phyloP scores from a whole-genome alignment of 257 asterid genomes.

The Nicotiana obtusifolia region DNA sequence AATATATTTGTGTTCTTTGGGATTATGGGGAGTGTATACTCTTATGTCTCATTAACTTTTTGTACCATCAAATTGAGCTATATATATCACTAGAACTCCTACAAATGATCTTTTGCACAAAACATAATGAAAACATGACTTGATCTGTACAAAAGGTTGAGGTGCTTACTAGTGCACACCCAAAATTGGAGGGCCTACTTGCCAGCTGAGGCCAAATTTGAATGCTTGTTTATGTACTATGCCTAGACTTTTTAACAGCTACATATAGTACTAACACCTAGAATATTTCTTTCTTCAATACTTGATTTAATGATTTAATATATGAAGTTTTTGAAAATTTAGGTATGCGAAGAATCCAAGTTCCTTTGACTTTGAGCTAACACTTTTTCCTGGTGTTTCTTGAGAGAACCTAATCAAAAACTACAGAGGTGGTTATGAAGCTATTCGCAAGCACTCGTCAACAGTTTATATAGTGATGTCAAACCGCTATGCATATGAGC shows the following conservation, averaged over 20 bases:
- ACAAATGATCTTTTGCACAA: not conserved
- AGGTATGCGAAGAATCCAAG: constrained; percentile 50
- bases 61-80: not conserved
- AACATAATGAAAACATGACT: not conserved
- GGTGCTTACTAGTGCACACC: too few species aligned
- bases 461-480: too few species aligned
- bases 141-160: not conserved
- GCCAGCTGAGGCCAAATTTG: too few species aligned
- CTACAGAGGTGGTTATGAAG: constrained; percentile 35
- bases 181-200: too few species aligned
- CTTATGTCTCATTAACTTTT: not conserved
- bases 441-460: constrained; percentile 26
- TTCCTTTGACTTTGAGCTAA: constrained; percentile 46
- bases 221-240: too few species aligned
- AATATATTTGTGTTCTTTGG: not conserved
- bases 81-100: not conserved
- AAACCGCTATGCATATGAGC: constrained; percentile 45
- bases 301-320: too few species aligned
- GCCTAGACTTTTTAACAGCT: constrained; percentile 32
- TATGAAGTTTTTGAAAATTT: not conserved
- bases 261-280: constrained; percentile 21
- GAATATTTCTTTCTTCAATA: not conserved
- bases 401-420: constrained; percentile 28
- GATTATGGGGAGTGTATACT: not conserved
- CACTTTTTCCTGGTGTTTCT: constrained; percentile 37